phyloP scores from a whole-genome alignment of 768 basidiomycete genomes.

The Gymnopilus dilepis region DNA sequence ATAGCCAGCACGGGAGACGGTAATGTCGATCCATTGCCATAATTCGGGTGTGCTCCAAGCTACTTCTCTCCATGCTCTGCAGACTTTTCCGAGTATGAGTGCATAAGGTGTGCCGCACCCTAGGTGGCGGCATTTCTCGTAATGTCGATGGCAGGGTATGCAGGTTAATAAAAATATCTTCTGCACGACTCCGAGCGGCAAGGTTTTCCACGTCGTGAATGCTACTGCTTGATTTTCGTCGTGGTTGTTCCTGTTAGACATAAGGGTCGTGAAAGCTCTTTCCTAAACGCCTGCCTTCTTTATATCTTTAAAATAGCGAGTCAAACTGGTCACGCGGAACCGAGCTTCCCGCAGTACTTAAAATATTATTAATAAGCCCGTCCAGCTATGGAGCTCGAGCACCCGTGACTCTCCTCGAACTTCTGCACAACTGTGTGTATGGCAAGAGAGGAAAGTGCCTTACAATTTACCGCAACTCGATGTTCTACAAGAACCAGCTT shows the following conservation, averaged over 20 bases:
- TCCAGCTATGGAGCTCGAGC: neutral
- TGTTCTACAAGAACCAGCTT: neutral
- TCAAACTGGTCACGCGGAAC: neutral
- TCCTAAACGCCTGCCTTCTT: neutral
- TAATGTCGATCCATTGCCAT: conserved; percentile 10
- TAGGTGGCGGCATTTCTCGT: conserved; percentile 1
- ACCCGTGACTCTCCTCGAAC: neutral
- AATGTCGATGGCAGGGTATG: conserved; percentile 5
- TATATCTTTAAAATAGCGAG: neutral
- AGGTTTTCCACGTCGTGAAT: neutral
- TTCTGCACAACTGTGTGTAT: neutral
- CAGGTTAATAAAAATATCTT: neutral
- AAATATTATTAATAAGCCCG: no score
- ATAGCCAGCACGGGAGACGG: neutral
- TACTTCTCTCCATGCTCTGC: conserved; percentile 10
- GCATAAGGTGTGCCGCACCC: neutral
- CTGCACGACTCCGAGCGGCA: conserved; percentile 1
- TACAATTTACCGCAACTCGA: neutral
- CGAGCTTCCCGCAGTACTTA: neutral
- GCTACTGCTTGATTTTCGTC: neutral
- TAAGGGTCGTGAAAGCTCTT: no score
- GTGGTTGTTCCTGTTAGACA: neutral
- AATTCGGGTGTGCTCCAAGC: conserved; percentile 7
- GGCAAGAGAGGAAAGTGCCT: neutral
- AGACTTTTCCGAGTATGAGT: conserved; percentile 13